A percentile compares a stretch with the other conserved stretches of the same genome.
Evolutionary conservation across 2,329 filamentous ascomycete genomes (phyloP).

Genomic region (Cladophialophora psammophila): DNA sequence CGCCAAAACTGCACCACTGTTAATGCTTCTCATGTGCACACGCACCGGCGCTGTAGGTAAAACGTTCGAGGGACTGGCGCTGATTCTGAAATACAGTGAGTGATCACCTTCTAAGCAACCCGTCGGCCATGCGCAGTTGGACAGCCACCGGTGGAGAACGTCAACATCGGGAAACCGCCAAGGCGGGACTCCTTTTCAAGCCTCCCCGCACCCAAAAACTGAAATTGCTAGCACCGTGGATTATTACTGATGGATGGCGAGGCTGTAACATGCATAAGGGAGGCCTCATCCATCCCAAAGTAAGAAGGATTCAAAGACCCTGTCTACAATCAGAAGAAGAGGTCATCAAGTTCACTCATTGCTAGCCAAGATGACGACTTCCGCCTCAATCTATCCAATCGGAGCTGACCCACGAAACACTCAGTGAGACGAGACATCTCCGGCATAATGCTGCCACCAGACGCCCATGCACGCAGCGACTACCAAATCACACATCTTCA

Average conservation of each 20-base stretch:
- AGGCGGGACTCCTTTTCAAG: constrained; percentile 14
- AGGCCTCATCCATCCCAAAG: not conserved
- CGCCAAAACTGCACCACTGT: not conserved
- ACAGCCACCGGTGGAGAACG: constrained; percentile 19
- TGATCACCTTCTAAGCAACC: constrained; percentile 27
- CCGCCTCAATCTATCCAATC: not conserved
- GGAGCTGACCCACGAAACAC: not conserved
- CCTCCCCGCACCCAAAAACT: constrained; percentile 10
- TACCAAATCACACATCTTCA: constrained; percentile 94
- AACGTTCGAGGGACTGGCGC: not conserved
- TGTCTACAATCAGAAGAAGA: not conserved
- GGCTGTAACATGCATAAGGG: not conserved
- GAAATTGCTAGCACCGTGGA: constrained; percentile 3
- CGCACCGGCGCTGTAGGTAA: not conserved
- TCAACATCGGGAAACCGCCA: constrained; percentile 20
- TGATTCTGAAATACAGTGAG: constrained; percentile 15
- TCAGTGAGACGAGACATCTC: constrained; percentile 37
- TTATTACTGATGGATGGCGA: not conserved
- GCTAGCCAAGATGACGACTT: not conserved
- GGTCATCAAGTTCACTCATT: not conserved
- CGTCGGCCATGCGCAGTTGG: constrained; percentile 3
- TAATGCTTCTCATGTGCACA: constrained; percentile 8
- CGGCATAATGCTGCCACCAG: constrained; percentile 90
- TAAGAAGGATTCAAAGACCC: not conserved
- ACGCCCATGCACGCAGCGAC: constrained; percentile 90